Conservation (phyloP, 306 rosid species). For the Leucaena leucocephala region DNA sequence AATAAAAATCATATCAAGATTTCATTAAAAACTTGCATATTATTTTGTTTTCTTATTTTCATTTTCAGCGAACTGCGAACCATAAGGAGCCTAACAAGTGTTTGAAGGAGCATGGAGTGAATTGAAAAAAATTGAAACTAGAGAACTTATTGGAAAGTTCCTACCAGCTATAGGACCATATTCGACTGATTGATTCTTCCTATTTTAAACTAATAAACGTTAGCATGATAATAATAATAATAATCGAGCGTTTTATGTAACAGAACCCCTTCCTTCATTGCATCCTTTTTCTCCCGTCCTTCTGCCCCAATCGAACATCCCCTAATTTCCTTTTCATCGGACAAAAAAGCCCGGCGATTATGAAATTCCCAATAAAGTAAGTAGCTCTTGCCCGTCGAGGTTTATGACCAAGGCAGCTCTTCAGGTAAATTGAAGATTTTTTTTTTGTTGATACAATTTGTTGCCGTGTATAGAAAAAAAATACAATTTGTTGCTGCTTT, state of each 20-base stretch:
- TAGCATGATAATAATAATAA: not conserved
- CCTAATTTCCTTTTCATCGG: not conserved
- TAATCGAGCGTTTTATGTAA: not conserved
- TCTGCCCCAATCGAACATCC: not conserved
- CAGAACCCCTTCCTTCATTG: not conserved
- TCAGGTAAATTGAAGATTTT: conserved; percentile 48
- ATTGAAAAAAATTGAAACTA: not conserved
- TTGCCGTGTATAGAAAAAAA: too few relatives aligned
- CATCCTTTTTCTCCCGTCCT: not conserved
- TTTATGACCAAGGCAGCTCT: conserved; percentile 69
- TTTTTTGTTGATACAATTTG: not conserved
- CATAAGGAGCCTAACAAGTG: not conserved
- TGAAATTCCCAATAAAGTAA: conserved; percentile 68
- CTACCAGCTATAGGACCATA: not conserved
- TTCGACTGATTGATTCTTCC: not conserved
- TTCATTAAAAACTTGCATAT: too few relatives aligned
- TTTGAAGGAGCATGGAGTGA: too few relatives aligned
- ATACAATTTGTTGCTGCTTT: not conserved
- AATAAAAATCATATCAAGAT: too few relatives aligned
- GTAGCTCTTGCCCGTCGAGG: conserved; percentile 63
- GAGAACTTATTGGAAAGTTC: not conserved
- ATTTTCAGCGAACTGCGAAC: too few relatives aligned
- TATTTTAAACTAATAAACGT: not conserved
- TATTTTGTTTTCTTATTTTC: too few relatives aligned
- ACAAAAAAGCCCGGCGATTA: not conserved